Evolutionary conservation across 352 stramenopile genomes (phyloP).

Genomic region (Phytopythium mirpurense): DNA sequence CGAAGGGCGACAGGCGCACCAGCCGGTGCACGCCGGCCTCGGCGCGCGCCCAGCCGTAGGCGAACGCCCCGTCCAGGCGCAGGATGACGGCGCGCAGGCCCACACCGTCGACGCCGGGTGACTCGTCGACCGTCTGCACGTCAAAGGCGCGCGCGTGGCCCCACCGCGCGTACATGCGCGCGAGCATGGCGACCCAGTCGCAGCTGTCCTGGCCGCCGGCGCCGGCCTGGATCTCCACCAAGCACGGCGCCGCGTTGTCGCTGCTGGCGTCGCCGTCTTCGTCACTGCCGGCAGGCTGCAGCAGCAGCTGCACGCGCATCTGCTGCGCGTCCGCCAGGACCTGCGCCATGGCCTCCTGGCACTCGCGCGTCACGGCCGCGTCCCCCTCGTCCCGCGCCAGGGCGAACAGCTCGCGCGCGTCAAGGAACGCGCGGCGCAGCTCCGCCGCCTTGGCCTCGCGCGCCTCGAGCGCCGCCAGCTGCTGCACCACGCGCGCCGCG

Average conservation of each 20-base stretch:
- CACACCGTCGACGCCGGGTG: slow-evolving; percentile 65
- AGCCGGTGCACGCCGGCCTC: slow-evolving; percentile 96
- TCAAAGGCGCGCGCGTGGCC: slow-evolving; percentile 30
- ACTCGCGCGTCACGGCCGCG: slow-evolving; percentile 41
- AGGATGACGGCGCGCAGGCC: slow-evolving; percentile 62
- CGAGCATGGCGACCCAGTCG: slow-evolving; percentile 95
- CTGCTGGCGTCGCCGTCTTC: slow-evolving; percentile 28
- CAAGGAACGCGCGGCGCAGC: slow-evolving; percentile 40
- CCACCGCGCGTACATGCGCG: slow-evolving; percentile 93
- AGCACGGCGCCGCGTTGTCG: slow-evolving; percentile 42
- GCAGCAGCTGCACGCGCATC: slow-evolving; percentile 56
- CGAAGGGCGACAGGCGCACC: slow-evolving; percentile 94
- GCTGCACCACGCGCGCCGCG: slow-evolving; percentile 51
- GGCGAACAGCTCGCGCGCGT: slow-evolving; percentile 56
- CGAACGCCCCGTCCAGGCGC: slow-evolving; percentile 57
- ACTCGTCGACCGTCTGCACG: slow-evolving; percentile 89
- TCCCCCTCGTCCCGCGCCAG: slow-evolving; percentile 64
- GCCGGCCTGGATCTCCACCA: slow-evolving; percentile 77
- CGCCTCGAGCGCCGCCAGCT: slow-evolving; percentile 50
- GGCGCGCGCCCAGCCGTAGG: slow-evolving; percentile 91
- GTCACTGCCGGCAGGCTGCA: no score
- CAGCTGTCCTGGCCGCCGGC: slow-evolving; percentile 93
- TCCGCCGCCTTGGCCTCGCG: slow-evolving; percentile 31
- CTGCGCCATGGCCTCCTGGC: slow-evolving; percentile 29
- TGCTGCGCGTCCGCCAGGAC: slow-evolving; percentile 38